Evolutionary conservation across 495 filamentous ascomycete genomes (phyloP).

Genomic region (Penicillium goetzii): DNA sequence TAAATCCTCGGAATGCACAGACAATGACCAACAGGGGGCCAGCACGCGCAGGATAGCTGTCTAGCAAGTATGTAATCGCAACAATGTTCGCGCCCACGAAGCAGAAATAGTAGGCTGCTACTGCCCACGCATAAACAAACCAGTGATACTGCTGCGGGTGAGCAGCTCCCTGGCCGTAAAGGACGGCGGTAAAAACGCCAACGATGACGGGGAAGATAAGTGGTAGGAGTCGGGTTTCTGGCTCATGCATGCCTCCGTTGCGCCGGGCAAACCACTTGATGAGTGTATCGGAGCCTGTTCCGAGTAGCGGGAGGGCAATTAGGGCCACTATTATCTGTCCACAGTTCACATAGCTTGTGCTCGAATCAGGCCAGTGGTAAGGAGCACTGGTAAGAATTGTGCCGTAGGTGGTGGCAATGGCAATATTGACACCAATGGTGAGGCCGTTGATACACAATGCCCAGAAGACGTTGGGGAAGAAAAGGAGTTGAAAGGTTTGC

Average conservation of each 20-base stretch:
- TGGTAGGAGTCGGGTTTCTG: slow-evolving; percentile 37
- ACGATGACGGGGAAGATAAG: slow-evolving; percentile 39
- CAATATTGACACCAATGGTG: slow-evolving; percentile 42
- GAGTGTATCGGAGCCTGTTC: slow-evolving; percentile 35
- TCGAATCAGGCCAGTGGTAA: slow-evolving; percentile 39
- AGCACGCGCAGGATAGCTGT: slow-evolving; percentile 41
- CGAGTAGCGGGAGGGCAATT: slow-evolving; percentile 40
- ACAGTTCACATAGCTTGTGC: slow-evolving; percentile 39
- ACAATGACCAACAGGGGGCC: slow-evolving; percentile 43
- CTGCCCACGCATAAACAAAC: slow-evolving; percentile 39
- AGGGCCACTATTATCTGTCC: slow-evolving; percentile 37
- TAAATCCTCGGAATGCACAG: slow-evolving; percentile 45
- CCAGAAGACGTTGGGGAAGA: slow-evolving; percentile 50
- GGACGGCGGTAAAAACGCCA: slow-evolving; percentile 30
- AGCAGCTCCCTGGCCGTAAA: slow-evolving; percentile 39
- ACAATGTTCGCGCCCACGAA: slow-evolving; percentile 47
- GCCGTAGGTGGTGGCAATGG: slow-evolving; percentile 43
- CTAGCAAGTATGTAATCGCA: slow-evolving; percentile 43
- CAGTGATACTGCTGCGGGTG: slow-evolving; percentile 40
- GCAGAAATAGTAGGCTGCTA: slow-evolving; percentile 41
- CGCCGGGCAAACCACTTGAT: slow-evolving; percentile 30
- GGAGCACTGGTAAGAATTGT: slow-evolving; percentile 34
- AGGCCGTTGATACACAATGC: slow-evolving; percentile 41
- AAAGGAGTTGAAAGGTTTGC: slow-evolving; percentile 16
- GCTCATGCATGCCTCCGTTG: slow-evolving; percentile 38